Base-by-base conservation (phyloP, 1,284 basidiomycete species). In the Ustilago xerochloae region DNA sequence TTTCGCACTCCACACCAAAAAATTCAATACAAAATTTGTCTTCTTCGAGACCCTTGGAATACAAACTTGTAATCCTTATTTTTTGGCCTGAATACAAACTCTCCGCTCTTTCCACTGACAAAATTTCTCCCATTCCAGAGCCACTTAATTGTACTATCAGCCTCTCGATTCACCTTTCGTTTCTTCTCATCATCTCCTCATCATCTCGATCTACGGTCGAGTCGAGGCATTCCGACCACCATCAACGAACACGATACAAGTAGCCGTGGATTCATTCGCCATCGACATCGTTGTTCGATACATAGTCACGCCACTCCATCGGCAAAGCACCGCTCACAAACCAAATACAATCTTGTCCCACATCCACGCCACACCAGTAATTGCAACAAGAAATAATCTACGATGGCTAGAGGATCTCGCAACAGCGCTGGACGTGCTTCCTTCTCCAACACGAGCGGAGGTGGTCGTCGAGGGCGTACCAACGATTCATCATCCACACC, bases 1-100 rank as follows among this genome's bases (percentile, higher is more conserved):
- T 53, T 54, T 47, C 18, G n/a, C 32, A 22, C 33, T 35, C 20
- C 13, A 36, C 24, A 38, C 20, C 22, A 38, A 55, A 56, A 63
- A 50, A 46, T 9, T 35, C 13, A 63, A 24, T 56, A 49, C 39
- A 58, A 48, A 47, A 16, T 15, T 6, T 16, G 39, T 28, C 39
- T 49, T 62, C 52, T 50, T 22, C 35, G 46, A 49, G 63, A 66
- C 63, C 63, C 57, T 66, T 39, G 28, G 20, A 56, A n/a, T 66
- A 59, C 51, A 65, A 65, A 6, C 18, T 50, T 63, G 30, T 38
- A 50, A 30, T 39, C 24, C 4, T 9, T 32, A 10, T 13, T 47
- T 29, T 36, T 20, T 16, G 15, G 30, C 16, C 15, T 55, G 24
- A 24, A 36, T 35, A 26, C n/a, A 28, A 55, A 13, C 18, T 28